A percentile compares a stretch with the other conserved stretches of the same genome.
Evolutionary conservation across 1,284 basidiomycete genomes (phyloP).

Genomic region (Fomitiporia mediterranea): DNA sequence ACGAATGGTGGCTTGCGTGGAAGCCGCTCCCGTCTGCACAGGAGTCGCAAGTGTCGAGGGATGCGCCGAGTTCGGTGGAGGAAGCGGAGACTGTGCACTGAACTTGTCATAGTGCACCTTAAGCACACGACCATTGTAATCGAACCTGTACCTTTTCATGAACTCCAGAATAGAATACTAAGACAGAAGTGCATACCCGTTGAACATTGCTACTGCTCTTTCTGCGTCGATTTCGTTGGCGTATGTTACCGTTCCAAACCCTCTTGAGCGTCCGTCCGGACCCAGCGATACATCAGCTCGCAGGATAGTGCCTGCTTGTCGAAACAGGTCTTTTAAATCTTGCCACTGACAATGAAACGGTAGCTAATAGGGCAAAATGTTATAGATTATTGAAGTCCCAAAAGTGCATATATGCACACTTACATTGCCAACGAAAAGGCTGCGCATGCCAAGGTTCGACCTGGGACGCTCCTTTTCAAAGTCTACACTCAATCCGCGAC

Average conservation of each 20-base stretch:
- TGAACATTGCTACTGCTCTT: slow-evolving; percentile 80
- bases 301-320: slow-evolving; percentile 81
- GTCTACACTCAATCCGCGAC: background rate
- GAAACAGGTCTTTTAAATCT: slow-evolving; percentile 90
- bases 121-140: slow-evolving; percentile 78
- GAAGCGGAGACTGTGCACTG: slow-evolving; percentile 30
- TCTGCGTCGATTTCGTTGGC: slow-evolving; percentile 83
- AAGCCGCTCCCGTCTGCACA: slow-evolving; percentile 5
- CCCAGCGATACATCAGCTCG: slow-evolving; percentile 87
- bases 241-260: slow-evolving; percentile 86
- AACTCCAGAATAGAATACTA: background rate
- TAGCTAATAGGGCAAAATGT: slow-evolving; percentile 60
- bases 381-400: slow-evolving; percentile 2
- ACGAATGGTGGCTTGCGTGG: slow-evolving; percentile 5
- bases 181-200: slow-evolving; percentile 55
- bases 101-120: slow-evolving; percentile 88
- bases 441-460: slow-evolving; percentile 36
- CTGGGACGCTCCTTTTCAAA: slow-evolving; percentile 9
- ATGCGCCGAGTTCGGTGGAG: background rate
- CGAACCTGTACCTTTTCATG: slow-evolving; percentile 49
- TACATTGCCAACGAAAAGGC: slow-evolving; percentile 71
- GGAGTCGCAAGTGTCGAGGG: slow-evolving; percentile 12
- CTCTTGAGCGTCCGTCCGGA: slow-evolving; percentile 80
- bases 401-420: slow-evolving; percentile 26
- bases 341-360: slow-evolving; percentile 98